Conservation (phyloP, 768 basidiomycete species). For the Rhodosporidiobolus odoratus region DNA sequence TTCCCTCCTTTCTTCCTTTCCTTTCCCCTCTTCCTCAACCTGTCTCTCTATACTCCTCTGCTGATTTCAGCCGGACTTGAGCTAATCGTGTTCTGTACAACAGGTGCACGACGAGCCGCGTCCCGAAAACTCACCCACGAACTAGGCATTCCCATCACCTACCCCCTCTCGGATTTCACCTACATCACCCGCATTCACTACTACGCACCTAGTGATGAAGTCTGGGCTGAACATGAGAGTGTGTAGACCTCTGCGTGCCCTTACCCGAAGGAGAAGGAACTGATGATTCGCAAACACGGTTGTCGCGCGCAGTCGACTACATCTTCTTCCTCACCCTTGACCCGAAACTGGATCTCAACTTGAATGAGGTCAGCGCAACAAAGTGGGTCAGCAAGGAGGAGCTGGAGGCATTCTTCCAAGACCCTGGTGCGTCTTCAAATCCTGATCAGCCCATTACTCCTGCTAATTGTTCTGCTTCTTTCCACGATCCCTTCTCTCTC, state of each 20-base stretch:
- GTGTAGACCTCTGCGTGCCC: slow-evolving; percentile 30
- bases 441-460: not conserved
- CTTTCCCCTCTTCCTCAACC: not conserved
- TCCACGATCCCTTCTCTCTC: not conserved
- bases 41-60: not conserved
- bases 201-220: slow-evolving; percentile 80
- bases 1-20: too few relatives aligned
- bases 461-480: not conserved
- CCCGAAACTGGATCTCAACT: slow-evolving; percentile 72
- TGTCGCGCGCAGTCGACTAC: slow-evolving; percentile 77
- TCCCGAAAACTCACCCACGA: slow-evolving; percentile 94
- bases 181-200: slow-evolving; percentile 97
- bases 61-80: too few relatives aligned
- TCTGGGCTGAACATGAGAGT: slow-evolving; percentile 99
- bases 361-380: slow-evolving; percentile 83
- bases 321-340: slow-evolving; percentile 89
- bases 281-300: not conserved
- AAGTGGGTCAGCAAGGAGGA: slow-evolving; percentile 89
- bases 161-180: slow-evolving; percentile 79
- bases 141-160: slow-evolving; percentile 74
- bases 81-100: too few relatives aligned
- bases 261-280: not conserved
- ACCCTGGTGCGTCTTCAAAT: slow-evolving; percentile 55
- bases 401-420: slow-evolving; percentile 82
- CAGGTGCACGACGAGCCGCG: slow-evolving; percentile 83